Evolutionary conservation across 208 protist genomes (phyloP).

Genomic region (Acanthamoeba castellanii): DNA sequence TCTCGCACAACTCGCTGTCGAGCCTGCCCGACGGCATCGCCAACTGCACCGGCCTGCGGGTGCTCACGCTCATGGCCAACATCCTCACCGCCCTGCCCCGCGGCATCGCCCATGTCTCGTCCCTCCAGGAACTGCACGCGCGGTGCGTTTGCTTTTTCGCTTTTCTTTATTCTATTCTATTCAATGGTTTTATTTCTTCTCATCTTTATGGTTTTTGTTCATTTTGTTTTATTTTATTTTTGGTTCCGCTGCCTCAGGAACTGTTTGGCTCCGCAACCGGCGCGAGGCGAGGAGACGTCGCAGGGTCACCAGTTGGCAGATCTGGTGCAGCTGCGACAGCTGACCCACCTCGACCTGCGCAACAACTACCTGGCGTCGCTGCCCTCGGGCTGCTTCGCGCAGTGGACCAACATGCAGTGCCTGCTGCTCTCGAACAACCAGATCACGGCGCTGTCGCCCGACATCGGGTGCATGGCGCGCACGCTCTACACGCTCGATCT

Average conservation of each 20-base stretch:
- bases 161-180: neutral
- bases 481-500: conserved; percentile 4
- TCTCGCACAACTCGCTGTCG: conserved; percentile 21
- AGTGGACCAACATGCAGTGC: neutral
- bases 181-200: no score
- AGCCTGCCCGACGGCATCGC: conserved; percentile 18
- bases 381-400: neutral
- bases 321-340: neutral
- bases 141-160: neutral
- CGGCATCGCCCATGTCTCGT: neutral
- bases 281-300: neutral
- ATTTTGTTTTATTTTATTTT: neutral
- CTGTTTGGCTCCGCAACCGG: neutral
- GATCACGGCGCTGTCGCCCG: neutral
- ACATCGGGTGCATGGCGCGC: neutral
- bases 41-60: neutral
- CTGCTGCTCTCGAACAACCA: conserved; percentile 1
- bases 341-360: neutral
- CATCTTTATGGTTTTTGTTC: no score
- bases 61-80: neutral
- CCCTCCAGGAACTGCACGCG: conserved; percentile 1
- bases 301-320: neutral
- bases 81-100: neutral
- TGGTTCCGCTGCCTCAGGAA: no score
- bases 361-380: neutral